phyloP scores from a whole-genome alignment of 495 filamentous ascomycete genomes.

The Aspergillus homomorphus region DNA sequence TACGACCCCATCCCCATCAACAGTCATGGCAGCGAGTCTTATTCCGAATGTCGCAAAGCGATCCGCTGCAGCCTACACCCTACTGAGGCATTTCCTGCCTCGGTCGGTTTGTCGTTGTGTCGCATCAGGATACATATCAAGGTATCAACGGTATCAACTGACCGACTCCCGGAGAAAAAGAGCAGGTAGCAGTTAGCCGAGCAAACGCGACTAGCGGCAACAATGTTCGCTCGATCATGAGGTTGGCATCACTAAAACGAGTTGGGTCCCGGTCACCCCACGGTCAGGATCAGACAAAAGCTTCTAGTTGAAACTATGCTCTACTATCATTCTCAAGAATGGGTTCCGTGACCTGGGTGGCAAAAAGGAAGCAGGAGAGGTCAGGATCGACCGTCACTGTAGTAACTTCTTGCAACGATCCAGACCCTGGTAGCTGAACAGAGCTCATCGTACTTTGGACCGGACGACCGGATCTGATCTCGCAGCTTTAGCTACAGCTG shows the following conservation, averaged over 20 bases:
- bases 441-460: neutral
- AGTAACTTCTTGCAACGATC: neutral
- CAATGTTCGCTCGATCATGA: neutral
- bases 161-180: neutral
- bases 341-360: neutral
- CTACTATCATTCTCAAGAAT: neutral
- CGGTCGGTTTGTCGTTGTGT: neutral
- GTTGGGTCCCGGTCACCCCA: neutral
- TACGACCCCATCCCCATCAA: neutral
- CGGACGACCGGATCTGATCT: slow-evolving; percentile 8
- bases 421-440: neutral
- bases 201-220: neutral
- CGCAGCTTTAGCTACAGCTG: slow-evolving; percentile 3
- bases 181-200: neutral
- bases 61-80: neutral
- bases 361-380: neutral
- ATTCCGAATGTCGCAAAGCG: neutral
- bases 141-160: neutral
- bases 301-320: neutral
- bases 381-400: neutral
- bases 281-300: neutral
- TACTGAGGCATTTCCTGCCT: neutral
- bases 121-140: neutral
- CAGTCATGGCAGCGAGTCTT: neutral
- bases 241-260: neutral